Conservation (phyloP, 495 filamentous ascomycete species). For the Annulohypoxylon maeteangense region DNA sequence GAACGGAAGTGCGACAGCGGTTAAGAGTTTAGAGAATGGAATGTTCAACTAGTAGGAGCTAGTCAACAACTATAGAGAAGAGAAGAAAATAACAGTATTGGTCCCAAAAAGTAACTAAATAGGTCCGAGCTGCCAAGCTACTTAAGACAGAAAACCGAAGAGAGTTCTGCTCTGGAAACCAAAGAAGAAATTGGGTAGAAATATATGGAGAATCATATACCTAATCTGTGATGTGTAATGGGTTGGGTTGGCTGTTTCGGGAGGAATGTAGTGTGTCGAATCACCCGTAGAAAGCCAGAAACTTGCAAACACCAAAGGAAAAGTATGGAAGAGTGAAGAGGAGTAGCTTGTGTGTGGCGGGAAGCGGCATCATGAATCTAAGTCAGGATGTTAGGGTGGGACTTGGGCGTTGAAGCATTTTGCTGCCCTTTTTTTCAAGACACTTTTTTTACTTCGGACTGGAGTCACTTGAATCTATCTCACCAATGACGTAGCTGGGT, state of each 20-base stretch:
- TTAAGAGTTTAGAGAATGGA: not conserved
- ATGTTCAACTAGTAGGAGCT: constrained; percentile 1
- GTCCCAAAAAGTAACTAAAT: constrained; percentile 25
- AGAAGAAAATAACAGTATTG: constrained; percentile 10
- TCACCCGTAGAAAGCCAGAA: constrained; percentile 9
- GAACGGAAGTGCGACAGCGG: not conserved
- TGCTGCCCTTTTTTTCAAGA: constrained; percentile 11
- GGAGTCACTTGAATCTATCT: constrained; percentile 23
- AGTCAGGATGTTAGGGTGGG: constrained; percentile 31
- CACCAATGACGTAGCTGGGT: constrained; percentile 41
- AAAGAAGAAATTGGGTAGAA: constrained; percentile 17
- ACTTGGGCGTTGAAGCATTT: constrained; percentile 35
- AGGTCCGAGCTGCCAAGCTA: not conserved
- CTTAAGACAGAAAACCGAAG: not conserved
- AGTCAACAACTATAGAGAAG: constrained; percentile 8
- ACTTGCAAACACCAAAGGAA: constrained; percentile 21
- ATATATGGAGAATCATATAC: not conserved
- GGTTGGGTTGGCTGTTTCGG: constrained; percentile 18
- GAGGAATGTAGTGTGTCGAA: constrained; percentile 35
- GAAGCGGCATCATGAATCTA: constrained; percentile 37
- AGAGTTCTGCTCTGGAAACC: constrained; percentile 4
- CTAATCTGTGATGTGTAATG: not conserved
- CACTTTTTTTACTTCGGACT: constrained; percentile 13
- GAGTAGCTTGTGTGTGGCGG: constrained; percentile 37
- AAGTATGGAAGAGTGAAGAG: constrained; percentile 7